Evolutionary conservation across 441 rosid species (phyloP).

Genomic region (Gossypium trilobum): DNA sequence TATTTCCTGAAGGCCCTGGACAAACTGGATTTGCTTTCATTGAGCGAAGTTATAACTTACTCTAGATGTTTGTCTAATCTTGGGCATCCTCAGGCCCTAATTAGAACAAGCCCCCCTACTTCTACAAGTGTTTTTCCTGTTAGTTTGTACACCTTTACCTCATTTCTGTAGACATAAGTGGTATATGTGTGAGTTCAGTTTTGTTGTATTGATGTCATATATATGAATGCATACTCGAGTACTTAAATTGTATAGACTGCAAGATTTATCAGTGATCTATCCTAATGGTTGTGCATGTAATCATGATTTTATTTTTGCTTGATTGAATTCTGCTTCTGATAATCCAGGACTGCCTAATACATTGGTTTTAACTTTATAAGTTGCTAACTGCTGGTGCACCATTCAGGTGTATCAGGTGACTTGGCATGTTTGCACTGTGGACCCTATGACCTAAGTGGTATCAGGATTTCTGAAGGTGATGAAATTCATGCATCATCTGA

Average conservation of each 20-base stretch:
- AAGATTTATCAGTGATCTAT: not conserved
- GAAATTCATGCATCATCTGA: constrained; percentile 35
- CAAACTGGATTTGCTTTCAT: not conserved
- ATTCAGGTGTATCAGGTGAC: constrained; percentile 65
- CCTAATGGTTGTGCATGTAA: not conserved
- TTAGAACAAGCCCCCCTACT: not conserved
- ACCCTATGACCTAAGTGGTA: constrained; percentile 56
- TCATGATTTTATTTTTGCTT: not conserved
- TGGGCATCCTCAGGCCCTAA: not conserved
- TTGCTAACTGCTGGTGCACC: constrained; percentile 13
- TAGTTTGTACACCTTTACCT: not conserved
- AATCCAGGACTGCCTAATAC: not conserved
- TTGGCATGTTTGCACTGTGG: constrained; percentile 47
- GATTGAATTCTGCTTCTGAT: constrained; percentile 1
- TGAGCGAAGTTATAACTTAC: not conserved
- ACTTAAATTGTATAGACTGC: not conserved
- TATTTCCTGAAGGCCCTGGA: not conserved
- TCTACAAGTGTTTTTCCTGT: not conserved
- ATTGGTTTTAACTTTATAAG: not conserved
- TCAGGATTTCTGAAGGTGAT: constrained; percentile 37
- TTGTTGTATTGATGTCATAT: not conserved
- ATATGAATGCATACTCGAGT: not conserved
- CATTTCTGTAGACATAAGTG: not conserved
- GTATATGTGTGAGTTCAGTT: not conserved
- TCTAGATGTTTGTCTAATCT: not conserved